phyloP scores from a whole-genome alignment of 139 green algal genomes.

The Tetraselmis striata region DNA sequence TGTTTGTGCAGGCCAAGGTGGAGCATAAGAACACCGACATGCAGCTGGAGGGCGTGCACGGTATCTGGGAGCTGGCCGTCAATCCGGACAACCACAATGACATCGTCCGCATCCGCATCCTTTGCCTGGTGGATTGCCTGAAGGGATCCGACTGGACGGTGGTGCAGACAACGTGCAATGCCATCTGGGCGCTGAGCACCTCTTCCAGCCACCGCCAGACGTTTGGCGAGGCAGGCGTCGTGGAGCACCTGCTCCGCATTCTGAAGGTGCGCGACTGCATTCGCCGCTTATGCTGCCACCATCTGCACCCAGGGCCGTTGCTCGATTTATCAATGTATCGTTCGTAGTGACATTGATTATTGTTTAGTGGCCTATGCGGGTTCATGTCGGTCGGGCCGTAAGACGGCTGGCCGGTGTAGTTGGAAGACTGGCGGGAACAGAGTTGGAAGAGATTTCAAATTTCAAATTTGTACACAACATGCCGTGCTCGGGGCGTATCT shows the following conservation, averaged over 20 bases:
- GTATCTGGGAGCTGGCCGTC: constrained; percentile 66
- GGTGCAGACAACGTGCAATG: constrained; percentile 10
- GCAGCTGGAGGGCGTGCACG: constrained; percentile 38
- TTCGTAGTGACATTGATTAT: no score
- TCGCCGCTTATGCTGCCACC: no score
- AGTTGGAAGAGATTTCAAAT: no score
- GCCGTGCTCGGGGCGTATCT: no score
- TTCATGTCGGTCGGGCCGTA: no score
- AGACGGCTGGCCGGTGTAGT: no score
- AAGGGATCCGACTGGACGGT: constrained; percentile 30
- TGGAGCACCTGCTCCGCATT: neutral
- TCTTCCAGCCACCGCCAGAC: neutral
- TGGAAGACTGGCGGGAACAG: no score
- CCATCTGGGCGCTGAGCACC: constrained; percentile 12
- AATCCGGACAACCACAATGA: constrained; percentile 56
- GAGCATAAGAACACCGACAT: constrained; percentile 5
- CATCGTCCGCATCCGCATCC: constrained; percentile 33
- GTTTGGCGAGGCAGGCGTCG: neutral
- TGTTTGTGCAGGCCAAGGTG: constrained; percentile 13
- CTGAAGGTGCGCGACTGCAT: neutral
- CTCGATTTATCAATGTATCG: no score
- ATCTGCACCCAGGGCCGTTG: no score
- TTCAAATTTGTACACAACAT: no score
- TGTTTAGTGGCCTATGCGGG: no score
- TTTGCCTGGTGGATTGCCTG: constrained; percentile 30